Conservation (phyloP, 768 basidiomycete genomes). For the Macrocybe gigantea region DNA sequence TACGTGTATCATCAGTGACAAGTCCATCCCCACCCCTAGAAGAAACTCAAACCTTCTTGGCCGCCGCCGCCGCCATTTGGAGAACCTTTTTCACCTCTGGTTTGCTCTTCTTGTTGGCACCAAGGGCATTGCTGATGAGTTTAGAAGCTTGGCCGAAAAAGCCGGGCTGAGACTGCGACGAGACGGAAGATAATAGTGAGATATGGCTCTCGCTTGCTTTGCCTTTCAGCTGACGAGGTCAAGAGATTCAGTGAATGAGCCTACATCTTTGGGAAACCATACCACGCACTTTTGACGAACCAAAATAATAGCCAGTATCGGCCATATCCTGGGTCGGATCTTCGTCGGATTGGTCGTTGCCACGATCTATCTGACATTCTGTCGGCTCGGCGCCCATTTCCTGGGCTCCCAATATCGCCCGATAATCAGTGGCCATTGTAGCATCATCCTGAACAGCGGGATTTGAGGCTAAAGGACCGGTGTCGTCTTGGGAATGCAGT, state of each 20-base stretch:
- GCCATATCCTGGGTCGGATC: slow-evolving; percentile 22
- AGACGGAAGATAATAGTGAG: slow-evolving; percentile 46
- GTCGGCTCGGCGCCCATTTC: slow-evolving; percentile 16
- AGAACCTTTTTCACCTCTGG: slow-evolving; percentile 73
- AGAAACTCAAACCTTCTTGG: slow-evolving; percentile 70
- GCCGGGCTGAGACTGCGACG: slow-evolving; percentile 48
- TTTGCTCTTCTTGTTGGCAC: slow-evolving; percentile 65
- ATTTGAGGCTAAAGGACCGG: slow-evolving; percentile 5
- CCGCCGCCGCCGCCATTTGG: slow-evolving; percentile 75
- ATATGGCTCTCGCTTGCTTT: slow-evolving; percentile 47
- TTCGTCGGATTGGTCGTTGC: slow-evolving; percentile 28
- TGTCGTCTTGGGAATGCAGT: slow-evolving; percentile 52
- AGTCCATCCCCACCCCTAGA: background rate
- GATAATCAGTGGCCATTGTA: too few species aligned
- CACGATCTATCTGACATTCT: slow-evolving; percentile 31
- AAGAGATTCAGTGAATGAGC: background rate
- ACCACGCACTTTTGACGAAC: slow-evolving; percentile 35
- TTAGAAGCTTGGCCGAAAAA: slow-evolving; percentile 70
- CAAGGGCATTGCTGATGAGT: slow-evolving; percentile 60
- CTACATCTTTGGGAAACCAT: slow-evolving; percentile 19
- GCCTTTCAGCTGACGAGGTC: slow-evolving; percentile 16
- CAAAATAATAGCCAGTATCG: slow-evolving; percentile 29
- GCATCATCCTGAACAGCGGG: too few species aligned
- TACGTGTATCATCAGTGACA: slow-evolving; percentile 21
- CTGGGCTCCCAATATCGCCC: background rate